Evolutionary conservation across 768 basidiomycete species (phyloP), one percentile per base, ranked within the genome.

Genomic region (Phylloporus sp.): DNA sequence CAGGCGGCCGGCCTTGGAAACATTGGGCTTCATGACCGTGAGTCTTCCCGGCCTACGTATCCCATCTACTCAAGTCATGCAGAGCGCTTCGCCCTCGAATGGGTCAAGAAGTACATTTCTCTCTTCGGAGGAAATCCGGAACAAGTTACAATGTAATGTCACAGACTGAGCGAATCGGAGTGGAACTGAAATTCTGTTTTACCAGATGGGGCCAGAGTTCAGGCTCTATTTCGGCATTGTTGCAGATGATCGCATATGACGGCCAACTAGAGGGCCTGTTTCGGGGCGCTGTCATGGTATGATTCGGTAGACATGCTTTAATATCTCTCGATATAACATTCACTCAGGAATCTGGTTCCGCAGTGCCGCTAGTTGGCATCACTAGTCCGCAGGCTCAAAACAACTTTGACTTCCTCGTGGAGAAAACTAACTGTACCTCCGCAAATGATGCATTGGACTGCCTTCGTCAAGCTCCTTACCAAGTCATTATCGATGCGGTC

Each of bases 81-180:
- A 75, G 64, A 66, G 41, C 59, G 68, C 9, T 57, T 68, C 20
- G 74, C 72, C 3, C 59, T 78, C 5, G 59, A 74, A 47, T 78
- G 75, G 74, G 68, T 76, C 2, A 70, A 74, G 39, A 64, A 71
- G 52, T 71, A 78, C 54, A 73, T 76, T 34, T 56, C 53, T 22
- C 56, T 64, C 0, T 76, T 76, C 53, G 75, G 76, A 5, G 76
- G 76, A 28, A 65, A 77, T 50, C 66, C 67, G 3, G 34, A 44
- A 3, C 70, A 63, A 39, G 70, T 70, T 5, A 56, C 56, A n/a
- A 43, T 65, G 65, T 67, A 45, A 53, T 56, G 6, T 12, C 1
- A 20, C 34, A n/a, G n/a, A n/a, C n/a, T n/a, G n/a, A n/a, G n/a
- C n/a, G 10, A 22, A 16, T 10, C 8, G 10, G 24, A 29, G 32